Conservation (phyloP, 1,284 basidiomycete species). For the Hortiboletus rubellus region DNA sequence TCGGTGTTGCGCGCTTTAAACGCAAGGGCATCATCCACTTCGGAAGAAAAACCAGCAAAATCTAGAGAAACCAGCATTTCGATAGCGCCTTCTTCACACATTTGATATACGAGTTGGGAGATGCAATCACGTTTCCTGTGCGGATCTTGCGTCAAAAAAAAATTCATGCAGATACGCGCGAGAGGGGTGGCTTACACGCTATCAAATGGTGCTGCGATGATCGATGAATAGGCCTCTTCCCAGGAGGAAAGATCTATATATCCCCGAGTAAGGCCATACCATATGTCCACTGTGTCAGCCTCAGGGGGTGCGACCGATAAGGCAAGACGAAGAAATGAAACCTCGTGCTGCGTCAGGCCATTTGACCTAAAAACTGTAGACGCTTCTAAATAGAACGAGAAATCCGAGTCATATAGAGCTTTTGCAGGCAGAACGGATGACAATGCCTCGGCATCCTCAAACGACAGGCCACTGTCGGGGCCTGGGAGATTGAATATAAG, state of each 20-base stretch:
- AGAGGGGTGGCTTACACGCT: constrained; percentile 60
- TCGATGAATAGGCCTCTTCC: constrained; percentile 81
- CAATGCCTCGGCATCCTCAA: constrained; percentile 66
- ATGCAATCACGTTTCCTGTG: constrained; percentile 78
- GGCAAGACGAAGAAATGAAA: constrained; percentile 75
- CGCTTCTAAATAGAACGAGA: constrained; percentile 77
- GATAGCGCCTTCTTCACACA: constrained; percentile 90
- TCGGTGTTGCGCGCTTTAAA: constrained; percentile 97
- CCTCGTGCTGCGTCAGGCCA: constrained; percentile 59
- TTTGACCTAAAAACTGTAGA: constrained; percentile 70
- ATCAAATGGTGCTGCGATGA: constrained; percentile 73
- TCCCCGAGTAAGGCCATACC: constrained; percentile 79
- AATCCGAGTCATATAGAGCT: constrained; percentile 57
- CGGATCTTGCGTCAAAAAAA: constrained; percentile 15
- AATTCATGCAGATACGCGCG: constrained; percentile 2
- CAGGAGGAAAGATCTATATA: constrained; percentile 72
- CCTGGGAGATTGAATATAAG: constrained; percentile 41
- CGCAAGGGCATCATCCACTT: constrained; percentile 86
- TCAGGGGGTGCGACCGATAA: constrained; percentile 62
- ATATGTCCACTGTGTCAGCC: constrained; percentile 63
- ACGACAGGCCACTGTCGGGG: constrained; percentile 49
- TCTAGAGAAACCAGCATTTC: constrained; percentile 81
- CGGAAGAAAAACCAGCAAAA: constrained; percentile 83
- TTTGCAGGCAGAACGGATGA: constrained; percentile 60
- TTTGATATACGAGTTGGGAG: constrained; percentile 80